These are phyloP conservation scores for Heliocybe sulcata DNA, from an alignment of 1,284 basidiomycete genomes.

Conservation along the genomic window DNA sequence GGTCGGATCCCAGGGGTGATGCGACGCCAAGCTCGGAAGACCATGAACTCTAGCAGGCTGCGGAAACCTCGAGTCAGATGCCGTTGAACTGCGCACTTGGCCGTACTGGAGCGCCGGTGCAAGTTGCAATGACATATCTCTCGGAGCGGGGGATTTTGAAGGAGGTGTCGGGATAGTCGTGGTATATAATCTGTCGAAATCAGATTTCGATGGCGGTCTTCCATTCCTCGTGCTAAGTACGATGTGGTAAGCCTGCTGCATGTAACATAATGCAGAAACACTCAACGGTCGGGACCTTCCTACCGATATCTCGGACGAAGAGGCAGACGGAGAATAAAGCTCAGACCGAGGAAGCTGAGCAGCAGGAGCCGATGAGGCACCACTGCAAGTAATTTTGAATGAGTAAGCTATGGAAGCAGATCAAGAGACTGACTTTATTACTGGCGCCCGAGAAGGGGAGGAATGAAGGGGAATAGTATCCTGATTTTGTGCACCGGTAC, in stretches of 20 bases:
- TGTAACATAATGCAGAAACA: too few species aligned
- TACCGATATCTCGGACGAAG: too few species aligned
- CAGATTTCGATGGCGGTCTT: background rate
- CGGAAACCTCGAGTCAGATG: background rate
- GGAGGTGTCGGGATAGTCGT: background rate
- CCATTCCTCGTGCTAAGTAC: background rate
- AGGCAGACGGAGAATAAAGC: too few species aligned
- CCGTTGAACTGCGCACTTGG: too few species aligned
- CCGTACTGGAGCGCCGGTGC: too few species aligned
- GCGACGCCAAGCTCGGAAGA: background rate
- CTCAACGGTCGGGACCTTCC: too few species aligned
- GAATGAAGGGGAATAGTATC: background rate
- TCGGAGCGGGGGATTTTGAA: background rate
- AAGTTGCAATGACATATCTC: background rate
- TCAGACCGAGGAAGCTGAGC: too few species aligned
- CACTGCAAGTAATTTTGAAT: too few species aligned
- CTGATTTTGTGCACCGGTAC: background rate
- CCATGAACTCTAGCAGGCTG: background rate
- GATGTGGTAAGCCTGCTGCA: background rate
- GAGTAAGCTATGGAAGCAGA: too few species aligned
- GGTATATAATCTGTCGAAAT: background rate
- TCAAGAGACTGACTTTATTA: background rate
- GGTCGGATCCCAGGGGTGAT: background rate
- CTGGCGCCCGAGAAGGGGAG: background rate
- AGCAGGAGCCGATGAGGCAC: too few species aligned